These are phyloP conservation scores for Rheum nobile DNA, from an alignment of 148 eudicot genomes.

Conservation along the genomic window DNA sequence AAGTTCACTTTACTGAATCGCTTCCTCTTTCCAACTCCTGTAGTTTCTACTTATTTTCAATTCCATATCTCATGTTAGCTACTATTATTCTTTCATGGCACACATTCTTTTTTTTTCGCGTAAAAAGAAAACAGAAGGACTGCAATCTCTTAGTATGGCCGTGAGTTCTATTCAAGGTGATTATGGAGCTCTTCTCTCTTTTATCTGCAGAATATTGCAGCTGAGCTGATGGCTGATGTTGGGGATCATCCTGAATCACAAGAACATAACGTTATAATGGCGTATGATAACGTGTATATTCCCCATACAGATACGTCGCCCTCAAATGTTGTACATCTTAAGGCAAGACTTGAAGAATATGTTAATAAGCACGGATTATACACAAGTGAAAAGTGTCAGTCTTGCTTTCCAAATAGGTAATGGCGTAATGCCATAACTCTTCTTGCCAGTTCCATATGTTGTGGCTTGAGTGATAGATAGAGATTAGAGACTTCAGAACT, in stretches of 20 bases:
- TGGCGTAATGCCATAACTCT: conserved; percentile 17
- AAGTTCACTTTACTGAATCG: conserved; percentile 21
- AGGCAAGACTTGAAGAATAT: conserved; percentile 57
- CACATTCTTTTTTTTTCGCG: background rate
- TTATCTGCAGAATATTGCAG: conserved; percentile 46
- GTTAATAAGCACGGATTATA: conserved; percentile 53
- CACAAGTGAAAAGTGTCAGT: conserved; percentile 31
- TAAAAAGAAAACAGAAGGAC: background rate
- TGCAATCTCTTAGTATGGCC: background rate
- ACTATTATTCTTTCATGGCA: background rate
- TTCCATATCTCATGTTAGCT: too few relatives aligned
- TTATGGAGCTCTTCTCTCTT: background rate
- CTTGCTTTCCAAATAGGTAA: conserved; percentile 56
- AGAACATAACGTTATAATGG: conserved; percentile 27
- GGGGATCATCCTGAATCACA: conserved; percentile 27
- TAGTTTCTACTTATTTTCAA: too few relatives aligned
- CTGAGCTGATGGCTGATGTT: conserved; percentile 49
- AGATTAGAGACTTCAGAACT: background rate
- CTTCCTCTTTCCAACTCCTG: background rate
- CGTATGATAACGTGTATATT: conserved; percentile 23
- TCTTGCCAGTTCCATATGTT: background rate
- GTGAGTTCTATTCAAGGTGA: background rate
- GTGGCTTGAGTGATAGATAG: conserved; percentile 6
- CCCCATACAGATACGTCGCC: conserved; percentile 22
- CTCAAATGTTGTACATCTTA: conserved; percentile 36